Base-by-base conservation (phyloP, 179 eudicot species). In the Patellifolia procumbens region DNA sequence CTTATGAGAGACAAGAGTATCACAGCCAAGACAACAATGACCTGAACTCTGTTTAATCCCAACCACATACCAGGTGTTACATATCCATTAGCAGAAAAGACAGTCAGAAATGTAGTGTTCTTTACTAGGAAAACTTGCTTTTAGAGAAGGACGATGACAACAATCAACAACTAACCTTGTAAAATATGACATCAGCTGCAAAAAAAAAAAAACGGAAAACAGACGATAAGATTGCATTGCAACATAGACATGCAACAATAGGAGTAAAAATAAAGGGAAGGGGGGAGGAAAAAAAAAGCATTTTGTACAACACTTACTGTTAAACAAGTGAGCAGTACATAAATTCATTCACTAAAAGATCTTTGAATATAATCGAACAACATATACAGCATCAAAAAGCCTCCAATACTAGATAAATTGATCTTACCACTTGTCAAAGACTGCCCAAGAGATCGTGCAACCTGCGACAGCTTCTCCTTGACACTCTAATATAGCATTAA, bases 391-490 rank as follows among this genome's bases (percentile, higher is more conserved):
- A 22, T 24, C 49, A 60, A 16, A 22, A 48, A 46, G 28, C 77
- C 72, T 13, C 28, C 26, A 62, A 70, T 32, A 53, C 37, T 61
- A 37, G 42, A 75, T 29, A 52, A 73, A 39, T 8, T 29, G 52
- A 46, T 80, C 74, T 70, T 84, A 95, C 97, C 85, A 58, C 70
- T 85, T 37, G 90, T 42, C 70, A 67, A 8, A 74, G 87, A 42
- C 74, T 78, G 86, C 60, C 90, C 92, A 62, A 85, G 80, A 24
- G 96, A 85, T 39, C 94, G 86, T 53, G 92, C 91, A 75, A 93
- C 98, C 82, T 87, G 94, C 73, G 49, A 72, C 79, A 95, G 51
- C 79, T 89, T 93, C 59, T 91, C 98, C 79, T 88, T 89, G 68
- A 93, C 86, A 80, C 76, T 84, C 98, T 95, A 62, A 37, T n/a